phyloP scores from a whole-genome alignment of 352 stramenopile species.

The Phytophthora colocasiae region DNA sequence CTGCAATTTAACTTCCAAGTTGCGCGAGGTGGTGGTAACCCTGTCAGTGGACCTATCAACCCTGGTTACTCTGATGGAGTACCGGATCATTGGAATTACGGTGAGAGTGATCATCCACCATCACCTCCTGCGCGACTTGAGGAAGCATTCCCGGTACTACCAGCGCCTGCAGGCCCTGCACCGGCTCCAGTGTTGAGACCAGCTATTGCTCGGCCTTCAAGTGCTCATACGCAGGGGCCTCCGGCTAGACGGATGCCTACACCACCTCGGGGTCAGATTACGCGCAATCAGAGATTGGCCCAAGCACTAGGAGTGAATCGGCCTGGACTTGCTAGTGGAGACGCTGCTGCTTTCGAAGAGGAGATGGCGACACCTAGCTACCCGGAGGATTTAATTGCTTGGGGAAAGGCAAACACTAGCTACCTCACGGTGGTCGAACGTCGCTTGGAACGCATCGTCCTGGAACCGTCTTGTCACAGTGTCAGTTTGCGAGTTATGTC shows the following conservation, averaged over 20 bases:
- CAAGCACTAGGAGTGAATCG: slow-evolving; percentile 65
- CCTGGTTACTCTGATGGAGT: slow-evolving; percentile 42
- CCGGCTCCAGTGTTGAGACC: slow-evolving; percentile 50
- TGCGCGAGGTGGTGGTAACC: slow-evolving; percentile 61
- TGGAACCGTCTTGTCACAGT: slow-evolving; percentile 73
- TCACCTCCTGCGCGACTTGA: slow-evolving; percentile 44
- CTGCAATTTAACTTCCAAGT: slow-evolving; percentile 84
- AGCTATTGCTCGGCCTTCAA: slow-evolving; percentile 46
- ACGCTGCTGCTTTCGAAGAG: slow-evolving; percentile 67
- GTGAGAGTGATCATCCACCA: slow-evolving; percentile 35
- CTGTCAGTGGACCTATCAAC: slow-evolving; percentile 43
- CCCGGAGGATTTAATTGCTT: slow-evolving; percentile 64
- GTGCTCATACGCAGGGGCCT: slow-evolving; percentile 20
- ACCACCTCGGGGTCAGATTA: slow-evolving; percentile 55
- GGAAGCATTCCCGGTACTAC: slow-evolving; percentile 72
- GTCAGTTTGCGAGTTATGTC: slow-evolving; percentile 82
- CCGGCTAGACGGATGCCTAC: slow-evolving; percentile 28
- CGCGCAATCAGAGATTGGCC: slow-evolving; percentile 74
- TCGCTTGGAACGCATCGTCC: slow-evolving; percentile 75
- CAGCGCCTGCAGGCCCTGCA: slow-evolving; percentile 44
- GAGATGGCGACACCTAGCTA: slow-evolving; percentile 82
- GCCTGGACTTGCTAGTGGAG: slow-evolving; percentile 42
- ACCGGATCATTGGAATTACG: slow-evolving; percentile 72
- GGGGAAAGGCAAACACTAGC: slow-evolving; percentile 74
- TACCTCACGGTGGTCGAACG: slow-evolving; percentile 80